Evolutionary conservation across 2,329 filamentous ascomycete genomes (phyloP), one percentile per base, ranked within the genome.

Genomic region (Cyphellophora attinorum): DNA sequence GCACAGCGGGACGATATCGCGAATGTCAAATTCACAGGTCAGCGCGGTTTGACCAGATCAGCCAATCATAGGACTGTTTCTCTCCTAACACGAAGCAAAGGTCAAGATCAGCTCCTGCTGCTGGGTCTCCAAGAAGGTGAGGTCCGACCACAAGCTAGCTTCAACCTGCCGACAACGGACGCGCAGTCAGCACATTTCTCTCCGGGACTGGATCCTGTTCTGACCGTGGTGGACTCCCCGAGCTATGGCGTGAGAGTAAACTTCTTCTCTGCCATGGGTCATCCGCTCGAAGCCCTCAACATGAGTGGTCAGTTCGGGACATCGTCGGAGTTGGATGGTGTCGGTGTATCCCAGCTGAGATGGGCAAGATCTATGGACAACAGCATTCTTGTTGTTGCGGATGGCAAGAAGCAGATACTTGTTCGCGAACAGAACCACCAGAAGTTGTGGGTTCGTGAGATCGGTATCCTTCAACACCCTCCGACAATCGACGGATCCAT

Each of bases 251-350:
- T 34, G 6, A 42, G 34, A 17, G 35, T 48, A 10, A 35, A 23
- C n/a, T 48, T 48, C 35, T 42, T 41, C 35, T 44, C 46, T 10
- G 41, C 39, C 5, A 34, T 45, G 15, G 46, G 46, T 11, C 46
- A 48, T 21, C 19, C 36, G 11, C 35, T 48, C 27, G 45, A 31
- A 19, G 41, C 45, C 14, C 33, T 45, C n/a, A 38, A 45, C 19
- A 42, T 48, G 28, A n/a, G n/a, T n/a, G 29, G 14, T 14, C 25
- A 32, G 12, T 27, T 37, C 8, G 19, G 29, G 4, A 33, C 18
- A 16, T 39, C 30, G n/a, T 12, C 34, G 14, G 19, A 31, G n/a
- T n/a, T 35, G 19, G 36, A 41, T 10, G 38, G 41, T 10, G 31
- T 47, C 2, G 43, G 44, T 21, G 19, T 31, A 31, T 13, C 27